Evolutionary conservation across 805 yeast species (phyloP).

Genomic region (Teunomyces stri): DNA sequence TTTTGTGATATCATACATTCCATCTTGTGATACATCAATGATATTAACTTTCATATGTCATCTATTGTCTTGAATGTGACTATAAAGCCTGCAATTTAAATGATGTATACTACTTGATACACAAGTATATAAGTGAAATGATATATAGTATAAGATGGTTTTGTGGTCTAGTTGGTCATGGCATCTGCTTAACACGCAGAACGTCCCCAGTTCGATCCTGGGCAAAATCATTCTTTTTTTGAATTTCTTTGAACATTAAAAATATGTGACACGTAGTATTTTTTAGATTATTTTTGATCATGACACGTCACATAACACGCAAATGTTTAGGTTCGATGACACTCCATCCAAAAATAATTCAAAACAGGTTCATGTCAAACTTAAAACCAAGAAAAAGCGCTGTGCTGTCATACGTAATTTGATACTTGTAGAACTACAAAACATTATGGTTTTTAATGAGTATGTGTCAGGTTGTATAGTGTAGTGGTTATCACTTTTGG

Average conservation of each 20-base stretch:
- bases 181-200: slow-evolving; percentile 99
- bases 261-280: neutral
- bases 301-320: too few relatives aligned
- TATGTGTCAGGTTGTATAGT: slow-evolving; percentile 47
- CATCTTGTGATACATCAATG: neutral
- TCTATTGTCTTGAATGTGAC: too few relatives aligned
- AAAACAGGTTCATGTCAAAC: too few relatives aligned
- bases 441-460: too few relatives aligned
- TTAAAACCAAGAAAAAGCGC: too few relatives aligned
- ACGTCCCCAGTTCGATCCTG: slow-evolving; percentile 99
- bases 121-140: neutral
- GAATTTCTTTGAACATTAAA: too few relatives aligned
- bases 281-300: neutral
- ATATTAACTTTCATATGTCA: too few relatives aligned
- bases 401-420: too few relatives aligned
- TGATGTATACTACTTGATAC: too few relatives aligned
- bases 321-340: too few relatives aligned
- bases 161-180: slow-evolving; percentile 99
- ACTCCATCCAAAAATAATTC: too few relatives aligned
- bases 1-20: neutral
- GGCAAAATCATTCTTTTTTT: slow-evolving; percentile 74
- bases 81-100: too few relatives aligned
- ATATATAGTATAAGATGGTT: slow-evolving; percentile 45
- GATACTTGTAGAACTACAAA: neutral
- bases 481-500: slow-evolving; percentile 82